Evolutionary conservation across 2,329 filamentous ascomycete species (phyloP).

Genomic region (Exophiala phaeomuriformis): DNA sequence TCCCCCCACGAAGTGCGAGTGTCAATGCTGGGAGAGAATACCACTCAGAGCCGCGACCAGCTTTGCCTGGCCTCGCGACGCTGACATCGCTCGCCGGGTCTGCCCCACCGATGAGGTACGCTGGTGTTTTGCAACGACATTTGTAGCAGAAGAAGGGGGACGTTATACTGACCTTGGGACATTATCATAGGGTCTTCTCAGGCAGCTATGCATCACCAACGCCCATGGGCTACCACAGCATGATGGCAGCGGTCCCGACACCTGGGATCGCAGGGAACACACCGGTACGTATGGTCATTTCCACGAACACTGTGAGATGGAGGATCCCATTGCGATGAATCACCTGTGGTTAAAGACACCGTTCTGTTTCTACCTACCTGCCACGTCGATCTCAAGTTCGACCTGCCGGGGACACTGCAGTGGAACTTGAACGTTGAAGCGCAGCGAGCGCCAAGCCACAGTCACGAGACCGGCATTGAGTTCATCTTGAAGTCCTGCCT

Average conservation of each 20-base stretch:
- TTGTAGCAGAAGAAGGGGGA: conserved; percentile 16
- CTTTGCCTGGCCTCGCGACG: conserved; percentile 52
- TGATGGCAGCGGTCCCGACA: conserved; percentile 23
- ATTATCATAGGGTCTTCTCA: conserved; percentile 42
- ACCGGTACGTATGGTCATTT: conserved; percentile 34
- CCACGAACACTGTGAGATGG: neutral
- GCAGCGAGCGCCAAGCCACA: conserved; percentile 1
- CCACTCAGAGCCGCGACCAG: conserved; percentile 26
- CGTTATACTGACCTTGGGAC: conserved; percentile 2
- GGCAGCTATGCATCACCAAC: conserved; percentile 49
- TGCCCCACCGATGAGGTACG: conserved; percentile 48
- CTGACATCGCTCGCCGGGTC: conserved; percentile 52
- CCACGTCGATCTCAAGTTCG: neutral
- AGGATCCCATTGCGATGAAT: neutral
- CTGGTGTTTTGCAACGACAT: neutral
- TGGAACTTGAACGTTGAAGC: too few species aligned
- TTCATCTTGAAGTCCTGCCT: too few species aligned
- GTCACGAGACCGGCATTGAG: neutral
- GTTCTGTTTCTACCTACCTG: neutral
- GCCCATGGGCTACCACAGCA: conserved; percentile 44
- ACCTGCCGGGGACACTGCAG: too few species aligned
- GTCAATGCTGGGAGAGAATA: conserved; percentile 32
- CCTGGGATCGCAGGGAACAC: conserved; percentile 28
- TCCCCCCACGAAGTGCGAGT: conserved; percentile 36
- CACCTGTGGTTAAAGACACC: too few species aligned